Evolutionary conservation across 257 asterid species (phyloP), one percentile per base, ranked within the genome.

Genomic region (Scutellaria galericulata): DNA sequence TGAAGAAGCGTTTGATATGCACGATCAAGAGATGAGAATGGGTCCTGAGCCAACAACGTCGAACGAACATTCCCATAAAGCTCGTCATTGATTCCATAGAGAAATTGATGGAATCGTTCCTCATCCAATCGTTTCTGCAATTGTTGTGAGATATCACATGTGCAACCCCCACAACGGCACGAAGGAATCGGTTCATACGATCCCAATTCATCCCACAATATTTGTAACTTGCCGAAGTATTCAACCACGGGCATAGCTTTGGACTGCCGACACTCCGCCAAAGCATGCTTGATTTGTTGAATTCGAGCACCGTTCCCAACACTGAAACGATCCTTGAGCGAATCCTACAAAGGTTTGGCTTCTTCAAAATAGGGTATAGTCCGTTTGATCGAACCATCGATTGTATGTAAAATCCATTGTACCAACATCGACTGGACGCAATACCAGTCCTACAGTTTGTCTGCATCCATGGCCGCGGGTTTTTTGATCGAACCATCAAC

Each of bases 321-420:
- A 24, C 2, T 37, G 6, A 56, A 56, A 4, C 62, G 40, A 15
- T 24, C 20, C 62, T 56, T 56, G 40, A 56, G 40, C 6, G 20
- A 35, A 56, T 22, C 62, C 13, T 37, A 56, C 40, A 22, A 9
- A 0, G 40, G 62, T 6, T 56, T 56, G 9, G 62, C 40, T 22
- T 56, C 62, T 9, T 56, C 62, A 52, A 55, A 56, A 56, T n/a
- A 56, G 20, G 62, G 62, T 6, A 56, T 22, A n/a, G 62, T 56
- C 41, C 9, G 18, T 5, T 24, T 22, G 35, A 56, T 6, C 18
- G 62, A 22, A 7, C 4, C 35, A 24, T 56, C 62, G 3, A 56
- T 56, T 6, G 13, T 20, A 8, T n/a, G 18, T 14, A 56, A 22
- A 56, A 22, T 56, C 62, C 40, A 56, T 56, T 56, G 14, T 0